Evolutionary conservation across 1,284 basidiomycete genomes (phyloP), one percentile per base, ranked within the genome.

Genomic region (Agaricales sp.): DNA sequence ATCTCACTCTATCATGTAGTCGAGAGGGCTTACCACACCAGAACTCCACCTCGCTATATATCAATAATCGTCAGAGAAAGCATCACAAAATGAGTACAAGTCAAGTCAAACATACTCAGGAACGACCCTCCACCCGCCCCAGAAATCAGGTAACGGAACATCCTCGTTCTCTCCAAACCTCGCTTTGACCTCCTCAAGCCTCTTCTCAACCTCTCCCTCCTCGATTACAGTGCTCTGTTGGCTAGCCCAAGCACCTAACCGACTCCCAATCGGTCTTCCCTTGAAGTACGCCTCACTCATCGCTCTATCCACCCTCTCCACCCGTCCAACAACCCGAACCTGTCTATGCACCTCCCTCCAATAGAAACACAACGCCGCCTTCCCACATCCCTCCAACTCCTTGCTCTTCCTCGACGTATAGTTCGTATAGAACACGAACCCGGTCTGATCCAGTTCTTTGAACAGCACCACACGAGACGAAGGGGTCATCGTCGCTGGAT

Each of bases 371-470:
- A 95, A 69, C 1, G 90, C 80, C 0, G 87, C 92, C 59, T 83
- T 74, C 0, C 88, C 86, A 60, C 92, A 94, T 38, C 68, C 74
- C 2, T 64, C 54, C 43, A 99, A 72, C 65, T 98, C 96, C 26
- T 68, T 62, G 1, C 88, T 91, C 68, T 99, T 99, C 54, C 94
- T 80, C 16, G 92, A 95, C 30, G 77, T 77, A 71, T 99, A 99
- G 70, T 99, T 99, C 30, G 93, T 95, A 75, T 80, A 99, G 69
- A 98, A 97, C 49, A 95, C 78, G 68, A 99, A 97, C 30, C 94
- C 93, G 46, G 71, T 76, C 20, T 73, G 61, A 67, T 95, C 89
- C 58, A 91, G 80, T 59, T 92, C 80, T 66, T 97, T 98, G 60
- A 98, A 82, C 54, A 98, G 81, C 46, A 98, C 94, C 60, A 92